Evolutionary conservation across 1,284 basidiomycete genomes (phyloP), one percentile per base, ranked within the genome.

Genomic region (Anthracocystis setariae): DNA sequence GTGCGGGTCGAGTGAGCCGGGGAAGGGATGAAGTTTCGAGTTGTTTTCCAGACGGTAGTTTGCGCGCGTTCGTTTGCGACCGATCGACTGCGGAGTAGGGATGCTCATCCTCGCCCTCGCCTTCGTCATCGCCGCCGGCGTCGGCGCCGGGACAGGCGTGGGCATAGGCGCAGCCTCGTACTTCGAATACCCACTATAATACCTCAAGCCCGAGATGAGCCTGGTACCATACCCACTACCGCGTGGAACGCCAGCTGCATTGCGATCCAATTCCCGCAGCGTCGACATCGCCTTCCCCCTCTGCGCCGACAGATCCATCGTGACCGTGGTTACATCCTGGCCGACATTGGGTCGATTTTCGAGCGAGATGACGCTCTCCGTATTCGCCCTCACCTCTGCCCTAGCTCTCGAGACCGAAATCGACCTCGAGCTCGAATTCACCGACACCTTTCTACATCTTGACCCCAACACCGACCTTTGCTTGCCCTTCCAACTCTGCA

Each of bases 11-110:
- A 59, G 21, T 17, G 55, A 47, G 0, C 60, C 64, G 1, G 64
- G 70, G 40, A 67, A 73, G 7, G 64, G 70, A 39, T 61, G 70
- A 13, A 73, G 44, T 23, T 73, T 73, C 7, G 56, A 33, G 23
- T 73, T 73, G 53, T 56, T 56, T 9, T 73, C 70, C 15, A 67
- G 25, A 42, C 35, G 51, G 32, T 73, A 73, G 17, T 73, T 73
- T 4, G 56, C 52, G 0, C 70, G 9, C 3, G 70, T 57, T 12
- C 46, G 21, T 3, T 39, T 38, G 3, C 69, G 54, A 2, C 62
- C 62, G 2, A 66, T 29, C 1, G 59, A 63, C 29, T 62, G 55
- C 4, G 46, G 35, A 2, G 58, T 35, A 0, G 68, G 61, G 17
- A 70, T 70, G 7, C 54, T 38, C 3, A 45, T 12, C 8, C 47